Conservation (phyloP, 23 red algal species). For the Agarophyton chilense region DNA sequence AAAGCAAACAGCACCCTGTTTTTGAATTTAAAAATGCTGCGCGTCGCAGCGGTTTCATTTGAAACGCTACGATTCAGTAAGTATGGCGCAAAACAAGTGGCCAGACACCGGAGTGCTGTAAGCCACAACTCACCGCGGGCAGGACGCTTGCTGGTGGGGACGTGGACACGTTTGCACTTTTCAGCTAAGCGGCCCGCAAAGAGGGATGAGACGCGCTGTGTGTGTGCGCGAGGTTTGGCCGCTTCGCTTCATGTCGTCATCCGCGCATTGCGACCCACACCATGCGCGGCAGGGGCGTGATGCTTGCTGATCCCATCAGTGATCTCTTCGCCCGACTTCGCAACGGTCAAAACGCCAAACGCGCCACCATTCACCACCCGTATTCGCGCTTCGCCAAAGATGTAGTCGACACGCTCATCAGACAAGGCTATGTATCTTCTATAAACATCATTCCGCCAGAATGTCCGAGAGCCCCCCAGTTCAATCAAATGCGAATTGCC, state of each 20-base stretch:
- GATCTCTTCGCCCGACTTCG: constrained; percentile 67
- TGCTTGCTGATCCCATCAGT: constrained; percentile 51
- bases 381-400: constrained; percentile 46
- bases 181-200: too few species aligned
- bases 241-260: too few species aligned
- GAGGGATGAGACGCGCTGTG: too few species aligned
- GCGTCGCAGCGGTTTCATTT: neutral
- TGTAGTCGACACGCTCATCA: constrained; percentile 51
- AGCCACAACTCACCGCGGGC: too few species aligned
- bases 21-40: constrained; percentile 1
- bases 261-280: too few species aligned
- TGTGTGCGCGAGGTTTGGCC: too few species aligned
- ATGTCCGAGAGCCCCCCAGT: constrained; percentile 53
- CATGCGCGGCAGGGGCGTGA: constrained; percentile 57
- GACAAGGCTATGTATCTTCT: constrained; percentile 54
- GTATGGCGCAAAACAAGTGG: neutral
- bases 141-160: too few species aligned
- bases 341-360: constrained; percentile 58
- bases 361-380: constrained; percentile 51
- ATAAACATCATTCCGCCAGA: constrained; percentile 54
- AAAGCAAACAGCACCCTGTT: neutral
- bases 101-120: too few species aligned
- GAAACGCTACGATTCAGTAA: neutral
- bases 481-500: constrained; percentile 37
- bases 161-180: neutral